Percentiles rank a stretch among this genome's conserved stretches.
phyloP scores from a whole-genome alignment of 2,329 filamentous ascomycete species.

The Dothideomycetes sp. region DNA sequence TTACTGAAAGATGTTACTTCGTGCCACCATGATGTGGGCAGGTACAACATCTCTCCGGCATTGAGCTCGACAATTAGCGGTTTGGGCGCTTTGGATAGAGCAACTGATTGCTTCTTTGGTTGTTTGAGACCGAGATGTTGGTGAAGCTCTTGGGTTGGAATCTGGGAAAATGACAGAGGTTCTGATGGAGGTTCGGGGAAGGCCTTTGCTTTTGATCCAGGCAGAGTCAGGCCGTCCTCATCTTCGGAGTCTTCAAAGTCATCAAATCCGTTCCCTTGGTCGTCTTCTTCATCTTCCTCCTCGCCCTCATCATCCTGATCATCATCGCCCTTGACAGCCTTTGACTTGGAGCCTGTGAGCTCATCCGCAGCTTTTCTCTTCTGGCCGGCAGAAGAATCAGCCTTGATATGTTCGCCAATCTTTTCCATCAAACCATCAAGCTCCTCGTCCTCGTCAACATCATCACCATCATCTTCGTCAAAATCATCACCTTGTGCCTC shows the following conservation, averaged over 20 bases:
- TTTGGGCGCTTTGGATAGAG: slow-evolving; percentile 1
- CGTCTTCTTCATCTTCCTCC: slow-evolving; percentile 4
- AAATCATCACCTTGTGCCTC: not conserved
- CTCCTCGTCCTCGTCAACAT: slow-evolving; percentile 1
- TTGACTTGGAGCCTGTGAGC: not conserved
- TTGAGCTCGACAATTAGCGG: slow-evolving; percentile 5
- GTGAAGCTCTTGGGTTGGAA: slow-evolving; percentile 2
- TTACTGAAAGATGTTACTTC: slow-evolving; percentile 4
- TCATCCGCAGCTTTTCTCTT: not conserved
- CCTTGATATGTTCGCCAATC: not conserved
- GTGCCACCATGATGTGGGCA: slow-evolving; percentile 6
- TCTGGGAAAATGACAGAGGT: slow-evolving; percentile 5
- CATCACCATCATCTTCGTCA: slow-evolving; percentile 6
- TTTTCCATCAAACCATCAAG: not conserved
- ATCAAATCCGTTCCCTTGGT: slow-evolving; percentile 3
- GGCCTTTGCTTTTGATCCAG: not conserved
- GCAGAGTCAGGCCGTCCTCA: not conserved
- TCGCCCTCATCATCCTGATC: not conserved
- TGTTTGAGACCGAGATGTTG: slow-evolving; percentile 1
- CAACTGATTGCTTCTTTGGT: not conserved
- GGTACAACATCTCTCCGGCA: slow-evolving; percentile 5
- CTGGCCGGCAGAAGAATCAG: not conserved
- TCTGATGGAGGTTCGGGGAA: not conserved
- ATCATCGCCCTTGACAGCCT: not conserved
- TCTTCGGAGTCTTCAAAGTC: slow-evolving; percentile 1